phyloP scores from a whole-genome alignment of 2,329 filamentous ascomycete genomes.

The Exophiala phaeomuriformis region DNA sequence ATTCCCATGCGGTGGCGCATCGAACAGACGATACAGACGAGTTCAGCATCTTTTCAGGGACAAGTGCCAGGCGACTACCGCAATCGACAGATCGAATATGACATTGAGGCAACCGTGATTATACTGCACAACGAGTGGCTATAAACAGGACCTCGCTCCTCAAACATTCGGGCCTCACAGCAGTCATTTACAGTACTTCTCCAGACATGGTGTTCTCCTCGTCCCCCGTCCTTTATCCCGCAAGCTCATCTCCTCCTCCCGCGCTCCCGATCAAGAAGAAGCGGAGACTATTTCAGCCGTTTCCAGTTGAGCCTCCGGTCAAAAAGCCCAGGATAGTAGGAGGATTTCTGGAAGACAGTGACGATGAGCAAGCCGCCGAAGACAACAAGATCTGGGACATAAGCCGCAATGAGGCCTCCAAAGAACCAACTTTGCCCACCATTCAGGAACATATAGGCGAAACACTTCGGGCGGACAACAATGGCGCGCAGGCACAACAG shows the following conservation, averaged over 20 bases:
- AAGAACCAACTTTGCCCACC: slow-evolving; percentile 1
- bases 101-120: too few relatives aligned
- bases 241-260: slow-evolving; percentile 33
- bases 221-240: slow-evolving; percentile 34
- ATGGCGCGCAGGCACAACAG: background rate
- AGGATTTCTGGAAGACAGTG: slow-evolving; percentile 38
- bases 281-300: slow-evolving; percentile 34
- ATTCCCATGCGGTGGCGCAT: too few relatives aligned
- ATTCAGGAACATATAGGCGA: slow-evolving; percentile 1
- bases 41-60: too few relatives aligned
- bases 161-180: too few relatives aligned
- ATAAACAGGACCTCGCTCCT: too few relatives aligned
- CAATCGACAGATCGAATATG: too few relatives aligned
- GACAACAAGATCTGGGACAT: background rate
- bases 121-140: too few relatives aligned
- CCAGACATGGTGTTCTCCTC: slow-evolving; percentile 37
- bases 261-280: slow-evolving; percentile 32
- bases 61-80: too few relatives aligned
- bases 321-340: slow-evolving; percentile 39
- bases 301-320: slow-evolving; percentile 26
- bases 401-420: background rate
- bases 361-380: slow-evolving; percentile 30
- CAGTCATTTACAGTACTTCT: background rate
- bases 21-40: too few relatives aligned
- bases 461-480: slow-evolving; percentile 1